phyloP scores from a whole-genome alignment of 148 eudicot species.

The Rhododendron williamsianum region DNA sequence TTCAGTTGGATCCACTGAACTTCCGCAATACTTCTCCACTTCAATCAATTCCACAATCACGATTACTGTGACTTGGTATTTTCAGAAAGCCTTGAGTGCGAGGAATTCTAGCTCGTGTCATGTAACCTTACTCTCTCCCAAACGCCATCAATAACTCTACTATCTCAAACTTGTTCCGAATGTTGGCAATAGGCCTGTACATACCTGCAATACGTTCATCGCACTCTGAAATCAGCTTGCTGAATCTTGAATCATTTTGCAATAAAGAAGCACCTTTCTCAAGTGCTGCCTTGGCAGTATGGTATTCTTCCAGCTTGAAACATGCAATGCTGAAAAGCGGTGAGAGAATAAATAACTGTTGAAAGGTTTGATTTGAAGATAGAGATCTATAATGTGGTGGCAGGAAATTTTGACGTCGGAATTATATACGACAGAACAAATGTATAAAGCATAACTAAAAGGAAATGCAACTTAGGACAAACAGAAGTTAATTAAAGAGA shows the following conservation, averaged over 20 bases:
- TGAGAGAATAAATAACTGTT: neutral
- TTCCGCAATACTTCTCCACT: neutral
- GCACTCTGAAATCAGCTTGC: conserved; percentile 18
- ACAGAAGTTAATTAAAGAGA: neutral
- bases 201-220: conserved; percentile 20
- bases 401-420: neutral
- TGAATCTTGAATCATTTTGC: conserved; percentile 20
- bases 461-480: neutral
- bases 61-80: neutral
- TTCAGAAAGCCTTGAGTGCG: neutral
- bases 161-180: neutral
- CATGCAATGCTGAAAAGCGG: conserved; percentile 18
- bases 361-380: neutral
- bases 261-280: conserved; percentile 20
- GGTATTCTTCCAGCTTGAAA: conserved; percentile 19
- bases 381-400: neutral
- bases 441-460: neutral
- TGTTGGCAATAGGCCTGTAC: neutral
- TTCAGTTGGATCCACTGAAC: neutral
- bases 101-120: neutral
- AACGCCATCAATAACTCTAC: neutral
- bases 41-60: neutral
- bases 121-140: neutral
- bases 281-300: conserved; percentile 22
- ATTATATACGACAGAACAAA: neutral